Percentiles rank a stretch among this genome's conserved stretches.
Conservation (phyloP, 1,284 basidiomycete genomes). For the Taiwanofungus camphoratus region DNA sequence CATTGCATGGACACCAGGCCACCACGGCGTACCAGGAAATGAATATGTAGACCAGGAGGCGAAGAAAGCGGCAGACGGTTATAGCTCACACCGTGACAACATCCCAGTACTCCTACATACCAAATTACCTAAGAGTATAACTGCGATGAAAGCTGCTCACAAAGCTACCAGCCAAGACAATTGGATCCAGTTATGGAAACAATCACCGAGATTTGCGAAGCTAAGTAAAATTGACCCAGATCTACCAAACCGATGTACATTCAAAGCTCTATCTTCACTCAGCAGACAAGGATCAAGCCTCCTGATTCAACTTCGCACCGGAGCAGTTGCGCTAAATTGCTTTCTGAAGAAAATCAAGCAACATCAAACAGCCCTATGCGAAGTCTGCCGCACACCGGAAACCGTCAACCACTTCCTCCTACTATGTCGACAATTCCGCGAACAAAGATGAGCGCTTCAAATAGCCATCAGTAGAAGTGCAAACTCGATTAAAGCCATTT, state of each 20-base stretch:
- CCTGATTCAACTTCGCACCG: constrained; percentile 26
- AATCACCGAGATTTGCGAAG: constrained; percentile 1
- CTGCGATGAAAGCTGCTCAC: constrained; percentile 8
- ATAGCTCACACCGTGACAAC: not conserved
- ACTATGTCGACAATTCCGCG: constrained; percentile 20
- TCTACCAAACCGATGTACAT: constrained; percentile 8
- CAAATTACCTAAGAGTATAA: constrained; percentile 11
- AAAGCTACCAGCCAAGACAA: not conserved
- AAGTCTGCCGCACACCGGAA: constrained; percentile 19
- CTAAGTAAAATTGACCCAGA: constrained; percentile 7
- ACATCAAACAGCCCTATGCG: constrained; percentile 18
- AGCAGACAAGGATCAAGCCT: constrained; percentile 14
- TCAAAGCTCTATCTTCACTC: not conserved
- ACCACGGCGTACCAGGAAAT: constrained; percentile 16
- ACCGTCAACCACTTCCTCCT: constrained; percentile 24
- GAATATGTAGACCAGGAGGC: constrained; percentile 15
- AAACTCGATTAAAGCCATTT: not conserved
- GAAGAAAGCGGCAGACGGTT: constrained; percentile 15
- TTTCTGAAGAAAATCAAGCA: constrained; percentile 21
- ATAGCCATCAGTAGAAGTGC: not conserved
- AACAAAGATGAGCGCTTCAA: not conserved
- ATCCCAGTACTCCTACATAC: constrained; percentile 10
- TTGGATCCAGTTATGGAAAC: constrained; percentile 7
- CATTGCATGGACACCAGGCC: constrained; percentile 17
- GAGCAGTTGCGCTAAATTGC: constrained; percentile 22